Percentiles rank a stretch among this genome's conserved stretches.
phyloP scores from a whole-genome alignment of 805 yeast species.

The Kodamaea jinghongensis region DNA sequence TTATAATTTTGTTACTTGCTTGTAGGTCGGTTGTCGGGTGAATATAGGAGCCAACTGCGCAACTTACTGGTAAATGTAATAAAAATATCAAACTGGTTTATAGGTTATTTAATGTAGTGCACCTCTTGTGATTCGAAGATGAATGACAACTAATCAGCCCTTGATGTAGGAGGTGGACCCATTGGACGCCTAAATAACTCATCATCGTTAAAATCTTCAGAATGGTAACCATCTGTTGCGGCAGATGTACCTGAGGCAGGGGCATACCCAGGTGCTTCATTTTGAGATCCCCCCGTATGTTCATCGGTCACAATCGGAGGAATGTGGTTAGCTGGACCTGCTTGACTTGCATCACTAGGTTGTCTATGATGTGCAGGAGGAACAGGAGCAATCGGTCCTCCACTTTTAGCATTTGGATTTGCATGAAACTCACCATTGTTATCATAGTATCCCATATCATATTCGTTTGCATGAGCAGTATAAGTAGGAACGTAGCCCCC shows the following conservation, averaged over 20 bases:
- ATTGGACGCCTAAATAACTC: slow-evolving; percentile 15
- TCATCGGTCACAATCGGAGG: slow-evolving; percentile 10
- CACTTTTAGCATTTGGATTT: slow-evolving; percentile 29
- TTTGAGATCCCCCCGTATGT: background rate
- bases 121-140: too few relatives aligned
- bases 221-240: background rate
- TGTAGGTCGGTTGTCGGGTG: too few relatives aligned
- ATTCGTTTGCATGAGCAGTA: slow-evolving; percentile 56
- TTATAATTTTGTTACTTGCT: too few relatives aligned
- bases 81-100: too few relatives aligned
- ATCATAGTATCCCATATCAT: slow-evolving; percentile 80
- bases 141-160: too few relatives aligned
- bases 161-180: slow-evolving; percentile 6
- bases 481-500: slow-evolving; percentile 61
- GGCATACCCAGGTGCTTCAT: background rate
- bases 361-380: slow-evolving; percentile 23
- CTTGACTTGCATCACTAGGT: slow-evolving; percentile 13
- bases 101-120: too few relatives aligned
- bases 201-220: slow-evolving; percentile 8
- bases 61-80: too few relatives aligned
- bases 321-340: slow-evolving; percentile 14
- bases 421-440: slow-evolving; percentile 47
- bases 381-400: slow-evolving; percentile 14
- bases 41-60: too few relatives aligned
- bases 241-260: slow-evolving; percentile 6